Base-by-base conservation (phyloP, 2,329 filamentous ascomycete genomes). In the Kalmusia sp. region DNA sequence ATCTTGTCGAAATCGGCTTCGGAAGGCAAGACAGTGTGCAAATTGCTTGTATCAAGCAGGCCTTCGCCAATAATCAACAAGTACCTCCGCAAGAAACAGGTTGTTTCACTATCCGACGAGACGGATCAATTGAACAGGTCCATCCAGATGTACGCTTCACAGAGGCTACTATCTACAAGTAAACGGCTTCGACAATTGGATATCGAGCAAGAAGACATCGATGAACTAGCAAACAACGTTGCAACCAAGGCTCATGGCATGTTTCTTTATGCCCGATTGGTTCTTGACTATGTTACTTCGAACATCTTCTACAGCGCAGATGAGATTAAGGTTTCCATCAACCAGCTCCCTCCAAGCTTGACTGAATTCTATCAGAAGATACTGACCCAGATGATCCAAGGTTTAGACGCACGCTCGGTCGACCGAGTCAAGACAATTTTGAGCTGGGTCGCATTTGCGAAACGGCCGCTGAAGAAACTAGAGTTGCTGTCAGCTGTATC, bases 201-300 rank as follows among this genome's bases (percentile, higher is more conserved):
- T 2, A 15, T 58, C 7, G 45, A 49, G 5, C 7, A 38, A 2
- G 44, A 51, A 6, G 53, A 56, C 6, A 40, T 59, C 22, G 33
- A 52, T 5, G 41, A 49, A 22, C 27, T 54, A n/a, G 47, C 47
- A 6, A 22, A 43, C 22, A 52, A 54, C 25, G 34, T 52, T 3
- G 28, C 41, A 15, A 38, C 44, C 47, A 34, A 50, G 39, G 27
- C 9, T 21, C 9, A 21, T 39, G 46, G 56, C 3, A 61, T 61
- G 58, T 61, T 61, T 34, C 41, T 61, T 5, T 58, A 57, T 24
- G 58, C 54, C 11, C 46, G 55, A 30, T 47, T 61, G 3, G 47
- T 58, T 8, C 41, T 61, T 11, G 55, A 56, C 21, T 52, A 54
- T 24, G 8, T 61, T 17, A 47, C 19, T 12, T 37, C 53, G 8